Percentiles rank a stretch among this genome's conserved stretches.
These are phyloP conservation scores for Chenopodium berlandieri DNA, from an alignment of 148 eudicot genomes.

Conservation along the genomic window DNA sequence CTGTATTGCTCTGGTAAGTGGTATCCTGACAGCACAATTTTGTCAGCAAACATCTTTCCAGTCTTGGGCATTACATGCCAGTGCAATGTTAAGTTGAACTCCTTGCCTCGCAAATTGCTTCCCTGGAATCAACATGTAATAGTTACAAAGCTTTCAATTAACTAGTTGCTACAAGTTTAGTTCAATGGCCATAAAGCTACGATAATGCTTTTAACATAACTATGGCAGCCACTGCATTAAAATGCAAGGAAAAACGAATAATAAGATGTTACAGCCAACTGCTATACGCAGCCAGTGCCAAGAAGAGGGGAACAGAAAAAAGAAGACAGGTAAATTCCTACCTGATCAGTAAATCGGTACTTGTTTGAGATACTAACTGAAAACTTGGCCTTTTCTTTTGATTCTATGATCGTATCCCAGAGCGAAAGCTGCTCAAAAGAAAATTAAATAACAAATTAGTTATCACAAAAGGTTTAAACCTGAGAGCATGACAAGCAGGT, in stretches of 20 bases:
- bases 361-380: slow-evolving; percentile 73
- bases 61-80: slow-evolving; percentile 99
- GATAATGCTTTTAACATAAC: background rate
- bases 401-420: slow-evolving; percentile 90
- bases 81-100: slow-evolving; percentile 82
- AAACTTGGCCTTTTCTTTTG: slow-evolving; percentile 69
- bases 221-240: background rate
- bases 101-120: slow-evolving; percentile 73
- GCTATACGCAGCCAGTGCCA: background rate
- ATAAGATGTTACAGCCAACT: background rate
- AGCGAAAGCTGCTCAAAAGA: slow-evolving; percentile 58
- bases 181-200: background rate
- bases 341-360: slow-evolving; percentile 83
- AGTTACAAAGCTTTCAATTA: slow-evolving; percentile 1
- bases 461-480: background rate
- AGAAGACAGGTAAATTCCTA: slow-evolving; percentile 22
- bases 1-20: slow-evolving; percentile 66
- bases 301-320: background rate
- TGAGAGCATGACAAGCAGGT: background rate
- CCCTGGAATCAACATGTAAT: slow-evolving; percentile 43
- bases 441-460: slow-evolving; percentile 3
- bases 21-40: slow-evolving; percentile 67
- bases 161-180: background rate
- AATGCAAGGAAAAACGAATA: background rate
- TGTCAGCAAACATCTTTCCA: slow-evolving; percentile 93